These are phyloP conservation scores for Backusella tuberculispora DNA, from an alignment of 192 early-diverging fungal species.

Conservation along the genomic window DNA sequence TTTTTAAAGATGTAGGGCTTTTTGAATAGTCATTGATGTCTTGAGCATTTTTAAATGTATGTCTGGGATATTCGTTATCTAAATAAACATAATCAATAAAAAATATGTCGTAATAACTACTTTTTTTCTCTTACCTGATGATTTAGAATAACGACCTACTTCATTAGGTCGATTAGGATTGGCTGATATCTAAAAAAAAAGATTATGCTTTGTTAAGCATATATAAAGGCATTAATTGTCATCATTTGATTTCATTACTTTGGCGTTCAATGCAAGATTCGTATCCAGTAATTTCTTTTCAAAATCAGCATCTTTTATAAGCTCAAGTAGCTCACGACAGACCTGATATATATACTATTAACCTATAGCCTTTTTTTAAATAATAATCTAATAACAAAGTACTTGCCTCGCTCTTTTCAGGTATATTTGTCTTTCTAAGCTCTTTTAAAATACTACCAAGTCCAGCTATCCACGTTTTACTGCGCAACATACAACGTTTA, in stretches of 20 bases:
- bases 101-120: not conserved
- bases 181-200: constrained; percentile 8
- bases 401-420: constrained; percentile 20
- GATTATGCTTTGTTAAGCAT: not conserved
- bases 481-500: constrained; percentile 26
- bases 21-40: not conserved
- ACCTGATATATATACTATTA: not conserved
- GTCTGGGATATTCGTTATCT: not conserved
- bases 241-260: not conserved
- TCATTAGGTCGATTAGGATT: constrained; percentile 22
- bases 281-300: not conserved
- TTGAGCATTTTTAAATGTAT: not conserved
- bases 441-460: constrained; percentile 14
- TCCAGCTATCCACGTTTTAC: constrained; percentile 19
- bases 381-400: not conserved
- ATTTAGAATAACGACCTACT: not conserved
- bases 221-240: not conserved
- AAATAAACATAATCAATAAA: not conserved
- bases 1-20: not conserved
- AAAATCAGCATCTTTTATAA: constrained; percentile 21
- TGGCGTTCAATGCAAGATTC: not conserved
- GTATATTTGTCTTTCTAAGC: constrained; percentile 17
- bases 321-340: not conserved
- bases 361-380: not conserved
- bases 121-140: not conserved